Conservation (phyloP, 257 asterid genomes). For the Solanum pinnatisectum region DNA sequence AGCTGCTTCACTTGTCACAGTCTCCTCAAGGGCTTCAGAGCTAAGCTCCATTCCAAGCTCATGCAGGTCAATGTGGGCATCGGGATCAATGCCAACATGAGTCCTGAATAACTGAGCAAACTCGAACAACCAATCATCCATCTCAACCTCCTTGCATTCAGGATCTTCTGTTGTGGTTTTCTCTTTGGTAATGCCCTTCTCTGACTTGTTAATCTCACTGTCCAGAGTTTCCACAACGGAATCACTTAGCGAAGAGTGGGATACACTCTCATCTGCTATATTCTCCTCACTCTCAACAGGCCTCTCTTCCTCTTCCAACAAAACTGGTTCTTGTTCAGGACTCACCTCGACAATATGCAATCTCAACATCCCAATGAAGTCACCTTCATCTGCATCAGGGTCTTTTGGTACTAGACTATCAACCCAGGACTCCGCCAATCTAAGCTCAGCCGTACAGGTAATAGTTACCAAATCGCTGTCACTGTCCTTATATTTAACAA, state of each 20-base stretch:
- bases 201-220: slow-evolving; percentile 34
- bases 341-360: slow-evolving; percentile 86
- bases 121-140: slow-evolving; percentile 93
- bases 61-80: slow-evolving; percentile 82
- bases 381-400: slow-evolving; percentile 38
- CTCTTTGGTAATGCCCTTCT: slow-evolving; percentile 29
- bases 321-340: slow-evolving; percentile 87
- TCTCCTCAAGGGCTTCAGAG: slow-evolving; percentile 86
- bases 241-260: slow-evolving; percentile 39
- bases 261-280: slow-evolving; percentile 42
- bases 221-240: slow-evolving; percentile 38
- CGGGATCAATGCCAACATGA: slow-evolving; percentile 86
- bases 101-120: slow-evolving; percentile 85
- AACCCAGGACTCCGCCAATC: slow-evolving; percentile 61
- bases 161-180: slow-evolving; percentile 45
- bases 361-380: slow-evolving; percentile 52
- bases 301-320: slow-evolving; percentile 61
- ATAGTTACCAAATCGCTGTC: slow-evolving; percentile 85
- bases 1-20: slow-evolving; percentile 78
- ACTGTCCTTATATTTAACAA: slow-evolving; percentile 65
- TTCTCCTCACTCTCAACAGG: slow-evolving; percentile 24
- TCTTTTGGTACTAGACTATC: slow-evolving; percentile 36
- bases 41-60: slow-evolving; percentile 93
- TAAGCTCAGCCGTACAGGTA: slow-evolving; percentile 60
- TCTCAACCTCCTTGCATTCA: slow-evolving; percentile 80